Evolutionary conservation across 1,139 yeast genomes (phyloP).

Genomic region (Spencermartinsiella ligniputridi): DNA sequence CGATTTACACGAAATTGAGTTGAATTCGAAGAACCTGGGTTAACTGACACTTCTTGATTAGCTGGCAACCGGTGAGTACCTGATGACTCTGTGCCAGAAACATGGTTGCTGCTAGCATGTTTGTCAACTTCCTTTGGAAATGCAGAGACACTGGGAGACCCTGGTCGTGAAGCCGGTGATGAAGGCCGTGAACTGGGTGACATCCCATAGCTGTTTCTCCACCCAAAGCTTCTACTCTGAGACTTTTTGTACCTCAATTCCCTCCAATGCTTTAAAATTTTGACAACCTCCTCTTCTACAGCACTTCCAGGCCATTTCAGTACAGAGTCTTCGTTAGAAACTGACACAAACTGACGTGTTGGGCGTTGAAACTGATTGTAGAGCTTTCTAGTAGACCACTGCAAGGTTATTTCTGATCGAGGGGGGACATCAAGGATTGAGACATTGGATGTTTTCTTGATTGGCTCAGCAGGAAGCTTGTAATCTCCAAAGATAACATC

Average conservation of each 20-base stretch:
- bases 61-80: not conserved
- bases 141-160: no score
- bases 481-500: no score
- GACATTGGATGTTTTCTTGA: no score
- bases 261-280: conserved; percentile 19
- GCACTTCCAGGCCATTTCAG: conserved; percentile 22
- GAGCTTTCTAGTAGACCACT: conserved; percentile 22
- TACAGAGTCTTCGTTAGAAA: conserved; percentile 22
- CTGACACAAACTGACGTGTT: conserved; percentile 26
- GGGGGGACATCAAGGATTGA: not conserved
- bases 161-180: not conserved
- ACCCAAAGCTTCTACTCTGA: conserved; percentile 14
- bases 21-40: not conserved
- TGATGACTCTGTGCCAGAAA: not conserved
- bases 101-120: not conserved
- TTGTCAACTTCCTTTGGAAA: no score
- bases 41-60: not conserved
- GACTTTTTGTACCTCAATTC: conserved; percentile 12
- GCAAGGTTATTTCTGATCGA: not conserved
- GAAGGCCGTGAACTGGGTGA: not conserved
- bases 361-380: conserved; percentile 27
- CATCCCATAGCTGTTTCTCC: conserved; percentile 5
- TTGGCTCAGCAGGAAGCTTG: no score
- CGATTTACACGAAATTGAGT: not conserved
- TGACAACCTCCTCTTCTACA: conserved; percentile 18